Conservation (phyloP, 2,329 filamentous ascomycete genomes). For the Metarhizium guizhouense region DNA sequence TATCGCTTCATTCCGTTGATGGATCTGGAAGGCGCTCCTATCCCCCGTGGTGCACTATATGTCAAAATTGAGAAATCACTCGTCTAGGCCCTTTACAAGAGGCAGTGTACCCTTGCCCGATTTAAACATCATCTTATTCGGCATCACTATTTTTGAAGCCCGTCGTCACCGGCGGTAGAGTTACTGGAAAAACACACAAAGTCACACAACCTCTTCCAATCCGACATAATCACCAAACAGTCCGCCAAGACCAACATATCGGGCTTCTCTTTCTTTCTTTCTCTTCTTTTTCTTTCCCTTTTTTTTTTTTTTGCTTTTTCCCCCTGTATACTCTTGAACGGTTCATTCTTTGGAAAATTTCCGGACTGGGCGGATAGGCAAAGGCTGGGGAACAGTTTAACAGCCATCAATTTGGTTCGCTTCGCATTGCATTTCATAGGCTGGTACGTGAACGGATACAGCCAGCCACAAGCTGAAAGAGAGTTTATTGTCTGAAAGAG, state of each 20-base stretch:
- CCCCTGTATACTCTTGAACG: background rate
- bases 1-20: conserved; percentile 46
- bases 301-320: background rate
- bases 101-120: background rate
- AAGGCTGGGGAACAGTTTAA: background rate
- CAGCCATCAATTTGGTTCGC: background rate
- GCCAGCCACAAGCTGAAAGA: background rate
- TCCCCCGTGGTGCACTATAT: conserved; percentile 38
- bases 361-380: background rate
- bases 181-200: background rate
- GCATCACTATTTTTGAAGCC: background rate
- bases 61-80: conserved; percentile 41
- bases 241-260: background rate
- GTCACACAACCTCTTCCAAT: background rate
- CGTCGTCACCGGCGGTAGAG: background rate
- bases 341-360: background rate
- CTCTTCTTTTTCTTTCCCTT: background rate
- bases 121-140: no score
- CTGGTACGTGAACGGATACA: background rate
- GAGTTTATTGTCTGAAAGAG: background rate
- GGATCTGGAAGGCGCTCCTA: conserved; percentile 34
- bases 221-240: background rate
- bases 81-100: background rate
- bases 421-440: background rate
- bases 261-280: background rate